Base-by-base conservation (phyloP, 2,329 filamentous ascomycete genomes). In the Aspergillus persii region DNA sequence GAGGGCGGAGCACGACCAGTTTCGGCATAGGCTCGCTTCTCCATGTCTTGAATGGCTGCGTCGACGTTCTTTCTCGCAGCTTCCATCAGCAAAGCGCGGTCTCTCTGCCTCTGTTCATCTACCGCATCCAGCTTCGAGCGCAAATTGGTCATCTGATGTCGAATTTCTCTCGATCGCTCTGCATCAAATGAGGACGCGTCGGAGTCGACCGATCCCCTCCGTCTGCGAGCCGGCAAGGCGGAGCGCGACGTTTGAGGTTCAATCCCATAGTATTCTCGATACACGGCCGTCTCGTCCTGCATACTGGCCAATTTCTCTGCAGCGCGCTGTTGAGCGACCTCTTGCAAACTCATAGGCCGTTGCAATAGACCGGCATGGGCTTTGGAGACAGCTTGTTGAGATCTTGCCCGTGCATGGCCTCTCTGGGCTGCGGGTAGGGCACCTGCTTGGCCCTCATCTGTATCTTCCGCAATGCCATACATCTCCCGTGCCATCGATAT, bases 401-500 rank as follows among this genome's bases (percentile, higher is more conserved):
- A 71, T 33, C 68, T 68, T 33, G 65, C 60, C 23, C 73, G 76
- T 30, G 66, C 70, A 44, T 72, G 70, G n/a, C 71, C 71, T 49
- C 68, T 72, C 30, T 77, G 71, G 31, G 74, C 70, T 8, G 67
- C 70, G 30, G 63, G 61, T 31, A 72, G 15, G 4, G 72, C 36
- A 51, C 52, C 47, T 29, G 60, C 30, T 44, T 59, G 61, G 4
- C 62, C 46, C 48, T 65, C 65, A 4, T 67, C 69, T 15, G 66
- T 70, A 1, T 79, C 76, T 61, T 81, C 79, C 6, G 86, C 83
- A 1, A 84, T 80, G 9, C 81, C 84, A 71, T 92, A 96, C 87
- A 96, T 94, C 66, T 89, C 86, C 75, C 89, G 90, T 6, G 93
- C 92, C 92, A 97, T 96, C 9, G 90, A 91, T 3, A 96, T 80